Conservation (phyloP, 2,329 filamentous ascomycete genomes). For the Ceratocystis diversiconidia region DNA sequence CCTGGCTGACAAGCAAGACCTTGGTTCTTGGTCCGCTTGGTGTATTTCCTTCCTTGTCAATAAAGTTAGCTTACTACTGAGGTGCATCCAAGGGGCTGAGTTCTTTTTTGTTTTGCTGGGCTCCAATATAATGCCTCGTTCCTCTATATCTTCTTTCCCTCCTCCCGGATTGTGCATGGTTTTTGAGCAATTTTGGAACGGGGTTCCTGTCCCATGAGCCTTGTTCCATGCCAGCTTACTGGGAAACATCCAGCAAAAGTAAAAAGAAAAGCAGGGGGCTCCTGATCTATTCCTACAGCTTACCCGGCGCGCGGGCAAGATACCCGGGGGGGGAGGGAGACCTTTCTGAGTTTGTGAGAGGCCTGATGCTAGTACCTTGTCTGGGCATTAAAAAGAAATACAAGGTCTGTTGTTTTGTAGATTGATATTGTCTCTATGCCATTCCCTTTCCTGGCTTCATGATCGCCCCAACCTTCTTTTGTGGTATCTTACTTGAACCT, state of each 20-base stretch:
- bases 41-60: no score
- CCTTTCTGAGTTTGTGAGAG: neutral
- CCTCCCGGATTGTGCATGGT: neutral
- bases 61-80: neutral
- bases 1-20: neutral
- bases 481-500: neutral
- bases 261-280: neutral
- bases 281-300: neutral
- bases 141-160: neutral
- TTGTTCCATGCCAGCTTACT: neutral
- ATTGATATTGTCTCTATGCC: neutral
- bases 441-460: neutral
- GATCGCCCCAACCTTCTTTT: slow-evolving; percentile 1
- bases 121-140: neutral
- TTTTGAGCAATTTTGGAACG: neutral
- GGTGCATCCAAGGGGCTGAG: neutral
- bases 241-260: neutral
- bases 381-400: neutral
- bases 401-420: neutral
- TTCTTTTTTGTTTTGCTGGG: neutral
- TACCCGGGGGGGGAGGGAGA: neutral
- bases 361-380: neutral
- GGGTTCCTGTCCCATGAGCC: neutral
- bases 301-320: neutral
- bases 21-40: neutral